These are phyloP conservation scores for Candida palmyrensis DNA, from an alignment of 805 yeast genomes.

Conservation along the genomic window DNA sequence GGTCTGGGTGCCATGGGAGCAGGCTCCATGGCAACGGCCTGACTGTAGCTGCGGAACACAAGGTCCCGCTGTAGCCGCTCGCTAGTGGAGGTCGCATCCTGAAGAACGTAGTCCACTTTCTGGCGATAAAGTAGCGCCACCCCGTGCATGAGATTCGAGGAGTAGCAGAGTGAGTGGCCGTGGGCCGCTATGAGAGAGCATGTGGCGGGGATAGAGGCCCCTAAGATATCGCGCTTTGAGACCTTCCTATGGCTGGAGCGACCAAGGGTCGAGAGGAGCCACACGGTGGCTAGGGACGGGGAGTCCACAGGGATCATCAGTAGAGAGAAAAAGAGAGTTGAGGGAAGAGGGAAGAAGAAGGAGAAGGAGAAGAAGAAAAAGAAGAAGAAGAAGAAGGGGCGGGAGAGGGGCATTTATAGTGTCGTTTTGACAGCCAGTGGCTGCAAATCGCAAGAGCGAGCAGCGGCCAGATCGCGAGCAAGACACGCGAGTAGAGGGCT, in stretches of 20 bases:
- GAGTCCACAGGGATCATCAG: background rate
- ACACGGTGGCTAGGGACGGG: conserved; percentile 22
- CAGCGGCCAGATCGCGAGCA: too few species aligned
- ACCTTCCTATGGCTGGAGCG: conserved; percentile 19
- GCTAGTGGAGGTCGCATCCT: conserved; percentile 17
- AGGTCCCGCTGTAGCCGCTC: conserved; percentile 8
- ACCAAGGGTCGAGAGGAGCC: conserved; percentile 41
- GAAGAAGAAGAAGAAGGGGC: background rate
- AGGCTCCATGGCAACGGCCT: background rate
- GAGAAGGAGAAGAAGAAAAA: background rate
- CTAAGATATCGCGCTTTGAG: conserved; percentile 25
- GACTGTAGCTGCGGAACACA: conserved; percentile 3
- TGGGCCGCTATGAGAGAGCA: conserved; percentile 25
- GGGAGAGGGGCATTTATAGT: background rate
- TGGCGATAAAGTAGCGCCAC: conserved; percentile 43
- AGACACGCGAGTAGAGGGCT: too few species aligned
- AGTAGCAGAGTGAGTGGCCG: conserved; percentile 23
- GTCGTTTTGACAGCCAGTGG: too few species aligned
- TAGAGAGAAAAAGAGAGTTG: too few species aligned
- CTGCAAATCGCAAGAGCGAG: too few species aligned
- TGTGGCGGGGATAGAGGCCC: conserved; percentile 36
- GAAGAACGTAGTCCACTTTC: conserved; percentile 43
- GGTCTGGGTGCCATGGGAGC: background rate
- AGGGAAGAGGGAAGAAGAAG: too few species aligned
- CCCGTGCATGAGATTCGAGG: conserved; percentile 45